Conservation (phyloP, 225 moss, liverwort and hornwort species). For the Polytrichum formosum region DNA sequence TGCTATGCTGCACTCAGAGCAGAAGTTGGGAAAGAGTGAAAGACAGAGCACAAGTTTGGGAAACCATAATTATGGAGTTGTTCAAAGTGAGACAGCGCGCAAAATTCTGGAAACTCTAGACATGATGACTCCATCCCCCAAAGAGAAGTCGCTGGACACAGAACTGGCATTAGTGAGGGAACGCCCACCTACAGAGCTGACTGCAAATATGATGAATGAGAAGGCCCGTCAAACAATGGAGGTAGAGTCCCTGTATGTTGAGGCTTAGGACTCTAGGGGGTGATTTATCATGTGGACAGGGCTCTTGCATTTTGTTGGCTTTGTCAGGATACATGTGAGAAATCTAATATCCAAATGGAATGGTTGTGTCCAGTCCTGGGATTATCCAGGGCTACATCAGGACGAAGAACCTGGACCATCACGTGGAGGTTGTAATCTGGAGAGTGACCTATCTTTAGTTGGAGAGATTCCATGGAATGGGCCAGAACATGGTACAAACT, state of each 20-base stretch:
- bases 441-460: conserved; percentile 47
- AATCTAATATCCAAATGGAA: no score
- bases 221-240: conserved; percentile 88
- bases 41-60: conserved; percentile 11
- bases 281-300: no score
- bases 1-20: conserved; percentile 12
- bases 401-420: conserved; percentile 79
- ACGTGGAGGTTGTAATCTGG: conserved; percentile 58
- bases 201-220: conserved; percentile 85
- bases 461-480: conserved; percentile 49
- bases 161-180: conserved; percentile 76
- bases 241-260: conserved; percentile 22
- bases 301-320: no score
- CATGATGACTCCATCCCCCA: conserved; percentile 92
- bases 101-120: conserved; percentile 96
- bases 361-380: conserved; percentile 40
- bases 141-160: conserved; percentile 71
- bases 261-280: no score
- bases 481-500: conserved; percentile 40
- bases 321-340: no score
- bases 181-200: conserved; percentile 68
- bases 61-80: conserved; percentile 18
- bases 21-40: conserved; percentile 32
- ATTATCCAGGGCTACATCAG: conserved; percentile 36
- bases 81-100: conserved; percentile 76